Percentiles rank a stretch among this genome's conserved stretches.
Conservation (phyloP, 2,329 filamentous ascomycete genomes). For the Triangularia verruculosa region DNA sequence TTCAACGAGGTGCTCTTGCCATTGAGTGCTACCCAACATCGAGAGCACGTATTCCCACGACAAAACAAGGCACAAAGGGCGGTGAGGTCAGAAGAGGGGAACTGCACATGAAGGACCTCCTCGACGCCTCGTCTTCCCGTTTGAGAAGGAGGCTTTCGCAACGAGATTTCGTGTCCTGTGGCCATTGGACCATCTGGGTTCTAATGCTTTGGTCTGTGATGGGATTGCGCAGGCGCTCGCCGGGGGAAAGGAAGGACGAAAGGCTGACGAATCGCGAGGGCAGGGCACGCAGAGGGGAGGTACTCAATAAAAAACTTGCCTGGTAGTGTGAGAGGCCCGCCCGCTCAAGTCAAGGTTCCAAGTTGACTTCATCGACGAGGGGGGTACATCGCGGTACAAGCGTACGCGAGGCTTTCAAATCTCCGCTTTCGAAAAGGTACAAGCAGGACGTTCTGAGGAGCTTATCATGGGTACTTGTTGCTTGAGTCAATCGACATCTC, state of each 20-base stretch:
- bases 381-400: not conserved
- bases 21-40: not conserved
- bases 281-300: not conserved
- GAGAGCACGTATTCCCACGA: not conserved
- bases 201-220: not conserved
- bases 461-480: too few relatives aligned
- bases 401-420: too few relatives aligned
- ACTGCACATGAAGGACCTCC: not conserved
- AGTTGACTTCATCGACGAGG: not conserved
- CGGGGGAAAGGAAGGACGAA: not conserved
- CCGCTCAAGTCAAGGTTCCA: not conserved
- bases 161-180: not conserved
- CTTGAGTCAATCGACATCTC: too few relatives aligned
- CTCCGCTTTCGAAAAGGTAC: not conserved
- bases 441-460: too few relatives aligned
- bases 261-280: not conserved
- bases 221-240: not conserved
- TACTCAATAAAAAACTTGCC: not conserved
- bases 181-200: not conserved
- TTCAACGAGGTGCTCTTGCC: not conserved
- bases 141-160: not conserved
- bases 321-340: not conserved
- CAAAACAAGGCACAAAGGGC: not conserved
- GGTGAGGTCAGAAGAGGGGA: not conserved
- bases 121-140: not conserved